Percentiles rank a stretch among this genome's conserved stretches.
These are phyloP conservation scores for Mycena polygramma DNA, from an alignment of 768 basidiomycete species.

Conservation along the genomic window DNA sequence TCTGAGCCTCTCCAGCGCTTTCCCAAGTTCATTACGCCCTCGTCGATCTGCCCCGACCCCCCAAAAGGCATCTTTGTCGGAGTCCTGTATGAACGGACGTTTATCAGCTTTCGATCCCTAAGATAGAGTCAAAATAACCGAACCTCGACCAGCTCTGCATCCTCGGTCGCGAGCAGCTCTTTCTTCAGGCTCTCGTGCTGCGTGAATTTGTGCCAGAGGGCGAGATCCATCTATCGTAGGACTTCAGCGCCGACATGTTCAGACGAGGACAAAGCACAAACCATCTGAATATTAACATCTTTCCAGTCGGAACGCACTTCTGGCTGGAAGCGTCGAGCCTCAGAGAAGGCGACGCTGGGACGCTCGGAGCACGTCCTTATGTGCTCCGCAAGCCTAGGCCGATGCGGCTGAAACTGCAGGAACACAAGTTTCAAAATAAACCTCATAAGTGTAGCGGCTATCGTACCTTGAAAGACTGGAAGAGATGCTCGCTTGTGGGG, in stretches of 20 bases:
- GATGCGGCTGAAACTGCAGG: slow-evolving; percentile 68
- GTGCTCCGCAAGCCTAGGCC: slow-evolving; percentile 76
- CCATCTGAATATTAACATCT: slow-evolving; percentile 75
- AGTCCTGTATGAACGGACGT: slow-evolving; percentile 58
- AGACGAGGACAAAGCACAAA: slow-evolving; percentile 40
- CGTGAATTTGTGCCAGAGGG: slow-evolving; percentile 76
- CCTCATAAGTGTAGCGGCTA: not conserved
- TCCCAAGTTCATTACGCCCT: slow-evolving; percentile 83
- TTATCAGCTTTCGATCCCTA: slow-evolving; percentile 8
- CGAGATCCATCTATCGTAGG: slow-evolving; percentile 70
- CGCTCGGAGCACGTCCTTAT: slow-evolving; percentile 73
- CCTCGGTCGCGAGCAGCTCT: slow-evolving; percentile 73
- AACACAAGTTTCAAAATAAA: not conserved
- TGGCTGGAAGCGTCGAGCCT: slow-evolving; percentile 74
- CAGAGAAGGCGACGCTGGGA: slow-evolving; percentile 75
- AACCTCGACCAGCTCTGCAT: slow-evolving; percentile 79
- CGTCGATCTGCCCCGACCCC: slow-evolving; percentile 75
- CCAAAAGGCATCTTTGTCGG: slow-evolving; percentile 85
- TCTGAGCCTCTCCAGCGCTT: slow-evolving; percentile 74
- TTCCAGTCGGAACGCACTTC: slow-evolving; percentile 78
- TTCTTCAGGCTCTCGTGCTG: slow-evolving; percentile 73
- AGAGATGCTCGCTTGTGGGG: slow-evolving; percentile 83
- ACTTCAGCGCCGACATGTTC: not conserved
- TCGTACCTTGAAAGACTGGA: slow-evolving; percentile 78
- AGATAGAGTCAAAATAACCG: slow-evolving; percentile 33